Percentiles rank a stretch among this genome's conserved stretches.
These are phyloP conservation scores for Emmonsiellopsis sp. DNA, from an alignment of 2,329 filamentous ascomycete genomes.

Conservation along the genomic window DNA sequence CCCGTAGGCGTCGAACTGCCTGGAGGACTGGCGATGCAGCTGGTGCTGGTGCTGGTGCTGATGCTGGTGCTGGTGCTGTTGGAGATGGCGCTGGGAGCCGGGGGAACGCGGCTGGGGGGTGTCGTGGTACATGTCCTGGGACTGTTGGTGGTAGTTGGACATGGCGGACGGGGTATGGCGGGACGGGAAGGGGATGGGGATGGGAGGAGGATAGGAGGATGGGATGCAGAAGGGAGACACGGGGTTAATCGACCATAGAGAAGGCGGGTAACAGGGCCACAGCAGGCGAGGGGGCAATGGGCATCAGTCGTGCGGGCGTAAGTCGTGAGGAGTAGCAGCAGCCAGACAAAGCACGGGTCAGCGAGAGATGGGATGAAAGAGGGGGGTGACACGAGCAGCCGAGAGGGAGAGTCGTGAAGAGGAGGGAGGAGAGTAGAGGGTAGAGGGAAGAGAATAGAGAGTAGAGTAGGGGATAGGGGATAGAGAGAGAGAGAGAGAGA, in stretches of 20 bases:
- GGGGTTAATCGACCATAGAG: conserved; percentile 1
- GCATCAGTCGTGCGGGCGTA: too few species aligned
- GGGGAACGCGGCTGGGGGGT: conserved; percentile 64
- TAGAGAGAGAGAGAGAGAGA: conserved; percentile 3
- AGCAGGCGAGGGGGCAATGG: not conserved
- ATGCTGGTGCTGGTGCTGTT: conserved; percentile 46
- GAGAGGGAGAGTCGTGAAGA: too few species aligned
- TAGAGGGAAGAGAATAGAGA: conserved; percentile 2
- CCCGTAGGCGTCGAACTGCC: conserved; percentile 67
- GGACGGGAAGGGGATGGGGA: conserved; percentile 25
- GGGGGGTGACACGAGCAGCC: not conserved
- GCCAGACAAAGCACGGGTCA: conserved; percentile 1
- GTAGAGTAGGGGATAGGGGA: conserved; percentile 9
- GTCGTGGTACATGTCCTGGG: conserved; percentile 55
- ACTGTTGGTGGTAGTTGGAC: conserved; percentile 21
- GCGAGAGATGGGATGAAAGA: conserved; percentile 5
- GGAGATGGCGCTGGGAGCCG: conserved; percentile 57
- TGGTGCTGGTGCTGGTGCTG: conserved; percentile 49
- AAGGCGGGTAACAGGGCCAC: not conserved
- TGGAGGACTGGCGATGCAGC: conserved; percentile 62
- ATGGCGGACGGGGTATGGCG: conserved; percentile 19
- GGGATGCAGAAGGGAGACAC: conserved; percentile 12
- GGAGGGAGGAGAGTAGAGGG: not conserved
- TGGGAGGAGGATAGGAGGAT: conserved; percentile 17
- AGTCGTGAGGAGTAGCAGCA: not conserved